Evolutionary conservation across 352 stramenopile species (phyloP), one percentile per base, ranked within the genome.

Genomic region (Pythium dissotocum): DNA sequence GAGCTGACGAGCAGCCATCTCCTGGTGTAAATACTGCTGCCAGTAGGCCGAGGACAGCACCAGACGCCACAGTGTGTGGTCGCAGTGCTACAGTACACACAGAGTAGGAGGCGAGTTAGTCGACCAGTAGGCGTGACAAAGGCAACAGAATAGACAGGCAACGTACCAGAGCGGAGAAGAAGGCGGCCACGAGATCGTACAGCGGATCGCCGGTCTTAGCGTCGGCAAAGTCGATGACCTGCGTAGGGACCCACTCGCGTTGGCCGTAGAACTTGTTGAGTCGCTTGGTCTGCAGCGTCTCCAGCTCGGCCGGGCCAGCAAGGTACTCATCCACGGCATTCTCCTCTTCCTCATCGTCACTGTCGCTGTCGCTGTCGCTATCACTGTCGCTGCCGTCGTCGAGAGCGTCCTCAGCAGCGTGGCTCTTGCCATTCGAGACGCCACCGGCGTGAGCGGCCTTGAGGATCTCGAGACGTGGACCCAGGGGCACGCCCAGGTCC

Each of bases 181-280:
- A 88, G 28, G 96, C 67, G 7, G 88, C 83, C 12, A 95, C 78
- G 26, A 97, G 75, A 57, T 97, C 89, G 66, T 92, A 97, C 14
- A 97, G 57, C 56, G 88, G 87, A 68, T 97, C 89, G 28, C 88
- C 89, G 0, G 79, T 90, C 80, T 95, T 95, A 65, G 82, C 75
- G 67, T 97, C 89, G 0, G 88, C 89, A 67, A 96, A 96, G 62
- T 97, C 89, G 64, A 97, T 94, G 61, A 97, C 83, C 9, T 80
- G 80, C 12, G 67, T 76, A 7, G 88, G 85, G 57, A 70, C 61
- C 88, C 88, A 96, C 61, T 83, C 64, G 33, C 75, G 58, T 0
- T 66, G 49, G 14, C 85, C 88, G 28, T 80, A 30, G 52, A 90
- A 93, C 33, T 76, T 76, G 30, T 65, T 58, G 33, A 77, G 76